Base-by-base conservation (phyloP, 2,329 filamentous ascomycete genomes). In the Nemania bipapillata region DNA sequence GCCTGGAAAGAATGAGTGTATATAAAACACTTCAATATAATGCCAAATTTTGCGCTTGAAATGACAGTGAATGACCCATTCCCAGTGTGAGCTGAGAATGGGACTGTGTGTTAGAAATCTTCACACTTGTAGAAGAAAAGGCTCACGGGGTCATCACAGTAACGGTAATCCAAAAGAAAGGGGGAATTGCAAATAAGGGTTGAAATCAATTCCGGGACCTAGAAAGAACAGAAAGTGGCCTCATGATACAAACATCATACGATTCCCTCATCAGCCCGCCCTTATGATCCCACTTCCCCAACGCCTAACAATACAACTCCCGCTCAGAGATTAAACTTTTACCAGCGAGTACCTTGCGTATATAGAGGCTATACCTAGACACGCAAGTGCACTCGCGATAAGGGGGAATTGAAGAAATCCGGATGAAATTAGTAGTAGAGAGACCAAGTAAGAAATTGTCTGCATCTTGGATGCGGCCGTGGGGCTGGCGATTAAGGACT, bases 291-390 rank as follows among this genome's bases (percentile, higher is more conserved):
- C 53, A 59, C 63, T 42, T 59, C 66, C 69, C 63, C 22, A 71
- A 71, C 69, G 69, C 69, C 69, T 62, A 69, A 56, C 55, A 67
- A 37, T 65, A 69, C 64, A 50, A 65, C 55, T 50, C 55, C 62
- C 47, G 45, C 52, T 56, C n/a, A 26, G 35, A 42, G 35, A 65
- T 26, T n/a, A 65, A 45, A 62, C 28, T 26, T 50, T 52, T 50
- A 49, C 12, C 53, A 54, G 40, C 30, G 40, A 42, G 37, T 28
- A 12, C 49, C 37, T 45, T 52, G 49, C 45, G 50, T 22, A 52
- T 35, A 26, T 40, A 45, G n/a, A 59, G 58, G 56, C 55, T 32
- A 15, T 28, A 50, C 8, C 22, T 4, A 40, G 40, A 52, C 26
- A 37, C 40, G 37, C 28, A 26, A n/a, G 20, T 62, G 47, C 55